Percentiles rank a stretch among this genome's conserved stretches.
Conservation (phyloP, 306 rosid genomes). For the Lathyrus aphaca region DNA sequence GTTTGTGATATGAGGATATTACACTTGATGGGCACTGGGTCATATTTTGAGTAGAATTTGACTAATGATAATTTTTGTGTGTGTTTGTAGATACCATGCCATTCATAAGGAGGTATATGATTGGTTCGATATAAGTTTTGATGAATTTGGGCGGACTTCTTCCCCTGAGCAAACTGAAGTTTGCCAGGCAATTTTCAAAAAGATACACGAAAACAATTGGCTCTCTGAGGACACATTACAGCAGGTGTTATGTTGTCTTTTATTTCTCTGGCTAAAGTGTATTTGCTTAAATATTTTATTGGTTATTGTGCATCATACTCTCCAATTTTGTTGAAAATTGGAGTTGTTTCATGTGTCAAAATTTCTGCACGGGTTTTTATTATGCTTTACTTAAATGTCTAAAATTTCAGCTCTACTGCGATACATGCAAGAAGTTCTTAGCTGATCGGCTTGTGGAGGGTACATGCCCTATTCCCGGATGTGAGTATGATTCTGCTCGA, state of each 20-base stretch:
- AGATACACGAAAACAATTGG: constrained; percentile 69
- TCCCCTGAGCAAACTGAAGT: constrained; percentile 84
- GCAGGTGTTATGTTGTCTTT: constrained; percentile 61
- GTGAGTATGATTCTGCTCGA: constrained; percentile 89
- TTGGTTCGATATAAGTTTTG: constrained; percentile 91
- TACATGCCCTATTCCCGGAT: constrained; percentile 72
- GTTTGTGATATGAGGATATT: neutral
- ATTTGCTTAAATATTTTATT: constrained; percentile 16
- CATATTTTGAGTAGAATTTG: neutral
- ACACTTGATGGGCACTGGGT: neutral
- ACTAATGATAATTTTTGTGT: neutral
- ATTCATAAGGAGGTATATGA: constrained; percentile 82
- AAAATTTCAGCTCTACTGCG: constrained; percentile 80
- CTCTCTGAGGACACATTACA: constrained; percentile 85
- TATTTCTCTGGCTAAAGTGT: constrained; percentile 10
- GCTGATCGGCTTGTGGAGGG: constrained; percentile 98
- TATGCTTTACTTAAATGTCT: constrained; percentile 34
- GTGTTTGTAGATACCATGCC: constrained; percentile 64
- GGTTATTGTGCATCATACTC: neutral
- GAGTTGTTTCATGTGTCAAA: constrained; percentile 18
- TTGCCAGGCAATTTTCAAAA: constrained; percentile 82
- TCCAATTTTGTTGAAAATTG: constrained; percentile 22
- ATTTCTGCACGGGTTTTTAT: constrained; percentile 4
- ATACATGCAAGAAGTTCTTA: constrained; percentile 77
- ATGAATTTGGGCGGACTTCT: constrained; percentile 93